These are phyloP conservation scores for Exutisphaerella laricina DNA, from an alignment of 2,329 filamentous ascomycete genomes.

Conservation along the genomic window DNA sequence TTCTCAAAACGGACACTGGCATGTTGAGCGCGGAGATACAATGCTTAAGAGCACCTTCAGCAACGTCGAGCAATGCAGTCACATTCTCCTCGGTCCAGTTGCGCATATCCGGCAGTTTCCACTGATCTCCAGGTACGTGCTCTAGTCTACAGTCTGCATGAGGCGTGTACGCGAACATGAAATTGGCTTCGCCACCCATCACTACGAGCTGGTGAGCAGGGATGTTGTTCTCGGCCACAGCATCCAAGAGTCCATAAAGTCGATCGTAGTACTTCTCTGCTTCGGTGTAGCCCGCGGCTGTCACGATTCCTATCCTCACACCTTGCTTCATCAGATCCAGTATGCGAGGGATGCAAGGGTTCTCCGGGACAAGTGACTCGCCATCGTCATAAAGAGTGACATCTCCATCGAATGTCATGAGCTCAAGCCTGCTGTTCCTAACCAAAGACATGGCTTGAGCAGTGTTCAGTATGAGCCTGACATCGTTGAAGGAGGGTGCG, in stretches of 20 bases:
- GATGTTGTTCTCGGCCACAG: slow-evolving; percentile 61
- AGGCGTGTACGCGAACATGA: slow-evolving; percentile 74
- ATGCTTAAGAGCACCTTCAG: slow-evolving; percentile 72
- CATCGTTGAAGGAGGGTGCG: slow-evolving; percentile 93
- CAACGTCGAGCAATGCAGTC: slow-evolving; percentile 74
- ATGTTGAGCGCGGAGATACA: slow-evolving; percentile 75
- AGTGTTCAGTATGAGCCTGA: slow-evolving; percentile 87
- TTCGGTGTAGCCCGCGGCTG: slow-evolving; percentile 89
- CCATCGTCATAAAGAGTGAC: slow-evolving; percentile 88
- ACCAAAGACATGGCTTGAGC: slow-evolving; percentile 92
- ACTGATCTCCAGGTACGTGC: slow-evolving; percentile 58
- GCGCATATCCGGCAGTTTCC: slow-evolving; percentile 74
- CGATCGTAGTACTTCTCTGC: slow-evolving; percentile 80
- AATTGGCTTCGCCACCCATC: slow-evolving; percentile 95
- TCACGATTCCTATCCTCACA: slow-evolving; percentile 90
- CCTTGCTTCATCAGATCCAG: slow-evolving; percentile 67
- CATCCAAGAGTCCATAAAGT: slow-evolving; percentile 79
- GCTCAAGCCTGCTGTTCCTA: slow-evolving; percentile 63
- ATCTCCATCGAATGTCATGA: slow-evolving; percentile 96
- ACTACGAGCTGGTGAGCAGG: slow-evolving; percentile 77
- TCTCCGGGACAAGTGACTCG: slow-evolving; percentile 66
- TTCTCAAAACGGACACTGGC: slow-evolving; percentile 74
- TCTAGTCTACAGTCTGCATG: slow-evolving; percentile 61
- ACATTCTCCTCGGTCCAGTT: slow-evolving; percentile 74
- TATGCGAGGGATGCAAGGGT: slow-evolving; percentile 67